Evolutionary conservation across 2,329 filamentous ascomycete genomes (phyloP), one percentile per base, ranked within the genome.

Genomic region (Sporothrix sp.): DNA sequence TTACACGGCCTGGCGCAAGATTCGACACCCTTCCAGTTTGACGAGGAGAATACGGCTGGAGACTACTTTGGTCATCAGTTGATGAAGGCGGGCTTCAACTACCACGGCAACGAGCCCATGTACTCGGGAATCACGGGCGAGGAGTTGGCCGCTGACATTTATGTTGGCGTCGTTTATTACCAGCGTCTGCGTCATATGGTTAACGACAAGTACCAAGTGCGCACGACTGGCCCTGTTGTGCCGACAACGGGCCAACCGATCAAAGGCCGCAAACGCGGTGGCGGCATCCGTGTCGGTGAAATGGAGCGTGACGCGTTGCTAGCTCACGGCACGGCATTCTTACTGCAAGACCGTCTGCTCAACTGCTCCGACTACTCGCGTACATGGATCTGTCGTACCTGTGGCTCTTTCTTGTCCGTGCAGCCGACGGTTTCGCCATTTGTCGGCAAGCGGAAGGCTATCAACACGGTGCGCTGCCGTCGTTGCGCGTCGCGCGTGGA

Each of bases 111-210:
- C 67, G 93, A 98, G 71, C 91, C 93, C 38, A 94, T 98, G 84
- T 98, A 98, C 74, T 93, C 85, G 38, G 93, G 93, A 37, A 91
- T 97, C 65, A 98, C 93, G 0, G 93, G 93, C 55, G 82, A 95
- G 65, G 91, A 97, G 67, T 82, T 98, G 36, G 82, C 83, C 18
- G 91, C 89, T 7, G 93, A 98, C 65, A 97, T 98, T 62, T 98
- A 95, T 71, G 81, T 97, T 53, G 93, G 93, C 42, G 83, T 96
- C 10, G 93, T 98, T 54, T 97, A 97, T 75, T 98, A 98, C 75
- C 93, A 98, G 70, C 84, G 93, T 67, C 78, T 98, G 54, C 79
- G 93, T 66, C 93, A 98, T 82, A 98, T 98, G 93, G 93, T 98
- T 51, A 97, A 96, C 78, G 93, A 98, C 70, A 98, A 98, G 70